Base-by-base conservation (phyloP, 768 basidiomycete genomes). In the Amanita thiersii region DNA sequence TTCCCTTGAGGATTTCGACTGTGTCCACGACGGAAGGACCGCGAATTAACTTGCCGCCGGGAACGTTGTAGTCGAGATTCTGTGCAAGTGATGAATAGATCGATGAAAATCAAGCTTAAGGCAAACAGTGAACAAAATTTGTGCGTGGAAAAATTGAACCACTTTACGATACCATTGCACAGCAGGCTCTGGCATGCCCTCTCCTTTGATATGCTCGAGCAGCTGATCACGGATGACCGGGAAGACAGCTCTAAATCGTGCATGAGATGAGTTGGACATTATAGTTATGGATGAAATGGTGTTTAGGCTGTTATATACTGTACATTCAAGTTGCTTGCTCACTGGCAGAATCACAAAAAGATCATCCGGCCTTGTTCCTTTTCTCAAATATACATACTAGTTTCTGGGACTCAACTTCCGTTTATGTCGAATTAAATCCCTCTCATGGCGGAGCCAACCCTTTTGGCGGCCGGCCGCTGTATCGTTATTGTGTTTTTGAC, bases 1-100 rank as follows among this genome's bases (percentile, higher is more conserved):
- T 66, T 1, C 85, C 88, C 45, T 82, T 79, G 46, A 98, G 62
- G 57, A 97, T 92, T 63, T 89, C 81, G 39, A 82, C 86, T 2
- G 89, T 86, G 61, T 97, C 94, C 34, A 92, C 84, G 52, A 96
- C 92, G 8, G 90, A 91, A 65, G 97, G 71, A n/a, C 94, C 92
- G 25, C 94, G 80, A 63, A 96, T 98, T 40, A 97, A 81, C 63
- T 98, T 98, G 2, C 91, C 92, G 30, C 90, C 88, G 0, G 92
- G 92, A n/a, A 88, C 85, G 62, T 97, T 98, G 69, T 91, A 86
- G 50, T 92, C 77, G 43, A 98, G 67, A 58, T 74, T 92, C 89
- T 92, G 40, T 30, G 14, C 37, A 28, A 17, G 30, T 43, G 21
- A 14, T n/a, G n/a, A n/a, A n/a, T n/a, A 12, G 18, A 29, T 4